phyloP scores from a whole-genome alignment of 176 grass and related monocot species.

The Triticum timopheevii region DNA sequence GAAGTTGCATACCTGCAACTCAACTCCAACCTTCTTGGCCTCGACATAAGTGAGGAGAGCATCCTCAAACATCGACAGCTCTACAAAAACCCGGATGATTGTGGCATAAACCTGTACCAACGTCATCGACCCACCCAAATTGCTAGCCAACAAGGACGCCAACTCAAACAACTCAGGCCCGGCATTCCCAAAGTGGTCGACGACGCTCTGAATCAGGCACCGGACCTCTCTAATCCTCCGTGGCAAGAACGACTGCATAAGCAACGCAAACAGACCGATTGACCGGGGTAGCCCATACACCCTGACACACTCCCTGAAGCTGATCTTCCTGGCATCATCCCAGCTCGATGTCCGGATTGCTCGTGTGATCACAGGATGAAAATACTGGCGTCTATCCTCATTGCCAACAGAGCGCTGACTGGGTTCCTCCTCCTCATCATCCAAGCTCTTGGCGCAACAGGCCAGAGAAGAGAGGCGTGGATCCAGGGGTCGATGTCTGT shows the following conservation, averaged over 20 bases:
- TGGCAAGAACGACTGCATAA: constrained; percentile 34
- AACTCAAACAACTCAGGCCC: constrained; percentile 43
- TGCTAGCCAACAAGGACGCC: constrained; percentile 27
- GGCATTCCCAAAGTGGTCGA: constrained; percentile 43
- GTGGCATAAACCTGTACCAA: constrained; percentile 52
- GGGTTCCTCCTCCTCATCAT: constrained; percentile 37
- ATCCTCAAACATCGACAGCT: constrained; percentile 54
- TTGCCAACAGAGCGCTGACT: neutral
- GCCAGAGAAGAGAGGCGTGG: constrained; percentile 7
- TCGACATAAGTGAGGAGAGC: constrained; percentile 52
- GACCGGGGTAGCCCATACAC: constrained; percentile 45
- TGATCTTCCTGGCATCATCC: constrained; percentile 41
- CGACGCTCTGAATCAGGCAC: constrained; percentile 44
- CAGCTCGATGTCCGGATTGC: constrained; percentile 42
- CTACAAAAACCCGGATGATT: constrained; percentile 47
- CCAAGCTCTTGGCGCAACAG: constrained; percentile 26
- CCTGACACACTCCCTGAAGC: constrained; percentile 45
- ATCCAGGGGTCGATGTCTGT: neutral
- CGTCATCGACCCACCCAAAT: constrained; percentile 45
- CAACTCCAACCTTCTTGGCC: constrained; percentile 50
- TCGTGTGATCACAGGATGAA: constrained; percentile 33
- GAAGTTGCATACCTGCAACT: constrained; percentile 60
- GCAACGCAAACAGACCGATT: constrained; percentile 40
- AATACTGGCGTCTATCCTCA: neutral
- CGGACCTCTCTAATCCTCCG: constrained; percentile 30